A percentile compares a stretch with the other conserved stretches of the same genome.
Evolutionary conservation across 345 rosid species (phyloP).

Genomic region (Gossypium australe): DNA sequence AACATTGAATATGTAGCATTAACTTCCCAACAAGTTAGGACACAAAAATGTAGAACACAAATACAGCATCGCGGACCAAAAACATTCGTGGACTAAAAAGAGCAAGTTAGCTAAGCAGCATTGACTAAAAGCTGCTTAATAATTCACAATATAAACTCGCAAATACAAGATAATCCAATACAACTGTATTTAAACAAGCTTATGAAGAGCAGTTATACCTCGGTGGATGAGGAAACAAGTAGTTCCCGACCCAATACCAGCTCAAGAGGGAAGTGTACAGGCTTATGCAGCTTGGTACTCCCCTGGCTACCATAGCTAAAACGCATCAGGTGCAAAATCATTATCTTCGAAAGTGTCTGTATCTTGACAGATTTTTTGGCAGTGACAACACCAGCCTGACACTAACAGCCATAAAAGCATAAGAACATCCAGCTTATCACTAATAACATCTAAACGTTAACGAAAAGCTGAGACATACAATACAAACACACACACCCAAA

Average conservation of each 20-base stretch:
- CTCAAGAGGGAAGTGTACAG: slow-evolving; percentile 79
- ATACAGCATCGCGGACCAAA: too few relatives aligned
- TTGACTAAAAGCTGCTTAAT: neutral
- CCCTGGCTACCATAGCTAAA: slow-evolving; percentile 91
- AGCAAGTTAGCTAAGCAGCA: neutral
- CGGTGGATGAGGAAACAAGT: slow-evolving; percentile 56
- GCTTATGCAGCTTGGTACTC: slow-evolving; percentile 82
- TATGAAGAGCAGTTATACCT: slow-evolving; percentile 36
- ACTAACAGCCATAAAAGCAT: slow-evolving; percentile 33
- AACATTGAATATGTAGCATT: neutral
- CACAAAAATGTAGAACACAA: neutral
- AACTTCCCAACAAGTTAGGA: neutral
- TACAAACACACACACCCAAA: neutral
- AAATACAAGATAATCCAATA: neutral
- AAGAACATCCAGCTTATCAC: neutral
- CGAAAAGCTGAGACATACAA: neutral
- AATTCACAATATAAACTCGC: neutral
- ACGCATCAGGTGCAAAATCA: slow-evolving; percentile 93
- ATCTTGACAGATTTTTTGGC: slow-evolving; percentile 83
- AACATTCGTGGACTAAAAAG: too few relatives aligned
- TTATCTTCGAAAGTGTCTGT: slow-evolving; percentile 71
- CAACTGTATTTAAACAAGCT: neutral
- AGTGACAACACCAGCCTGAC: slow-evolving; percentile 72
- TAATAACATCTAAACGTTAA: neutral
- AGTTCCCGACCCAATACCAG: slow-evolving; percentile 59